These are phyloP conservation scores for Punctularia strigosozonata DNA, from an alignment of 768 basidiomycete genomes.

Conservation along the genomic window DNA sequence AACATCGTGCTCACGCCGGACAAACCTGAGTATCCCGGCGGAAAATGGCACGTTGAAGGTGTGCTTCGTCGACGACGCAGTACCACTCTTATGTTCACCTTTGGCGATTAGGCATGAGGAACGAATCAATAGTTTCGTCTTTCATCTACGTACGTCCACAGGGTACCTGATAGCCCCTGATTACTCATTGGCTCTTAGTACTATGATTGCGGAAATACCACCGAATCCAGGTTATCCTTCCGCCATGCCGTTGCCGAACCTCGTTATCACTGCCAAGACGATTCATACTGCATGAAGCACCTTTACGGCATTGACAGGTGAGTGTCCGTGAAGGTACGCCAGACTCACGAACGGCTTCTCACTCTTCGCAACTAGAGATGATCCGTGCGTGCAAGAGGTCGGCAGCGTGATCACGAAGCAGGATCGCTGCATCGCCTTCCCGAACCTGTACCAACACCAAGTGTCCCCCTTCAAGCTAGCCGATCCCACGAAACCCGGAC, in stretches of 20 bases:
- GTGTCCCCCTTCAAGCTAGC: slow-evolving; percentile 25
- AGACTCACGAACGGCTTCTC: too few relatives aligned
- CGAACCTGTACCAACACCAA: slow-evolving; percentile 26
- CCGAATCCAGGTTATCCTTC: slow-evolving; percentile 18
- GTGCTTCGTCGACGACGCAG: too few relatives aligned
- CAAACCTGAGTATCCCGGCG: slow-evolving; percentile 23
- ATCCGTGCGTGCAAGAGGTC: slow-evolving; percentile 16
- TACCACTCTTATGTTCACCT: too few relatives aligned
- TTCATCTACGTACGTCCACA: slow-evolving; percentile 12
- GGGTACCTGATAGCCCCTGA: slow-evolving; percentile 8
- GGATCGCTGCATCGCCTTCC: slow-evolving; percentile 16
- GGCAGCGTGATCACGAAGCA: slow-evolving; percentile 23
- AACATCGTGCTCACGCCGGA: slow-evolving; percentile 24
- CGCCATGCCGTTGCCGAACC: slow-evolving; percentile 16
- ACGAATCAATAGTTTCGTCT: slow-evolving; percentile 14
- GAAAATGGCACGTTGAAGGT: slow-evolving; percentile 28
- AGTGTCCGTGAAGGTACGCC: neutral
- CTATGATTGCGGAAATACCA: slow-evolving; percentile 22
- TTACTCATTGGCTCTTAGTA: slow-evolving; percentile 18
- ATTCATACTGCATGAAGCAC: neutral
- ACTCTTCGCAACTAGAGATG: slow-evolving; percentile 3
- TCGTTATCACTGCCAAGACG: slow-evolving; percentile 5
- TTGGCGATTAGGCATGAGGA: too few relatives aligned
- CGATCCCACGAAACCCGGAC: slow-evolving; percentile 23
- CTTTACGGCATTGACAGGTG: neutral